Percentiles rank a stretch among this genome's conserved stretches.
Conservation (phyloP, 495 filamentous ascomycete genomes). For the Neurospora africana region DNA sequence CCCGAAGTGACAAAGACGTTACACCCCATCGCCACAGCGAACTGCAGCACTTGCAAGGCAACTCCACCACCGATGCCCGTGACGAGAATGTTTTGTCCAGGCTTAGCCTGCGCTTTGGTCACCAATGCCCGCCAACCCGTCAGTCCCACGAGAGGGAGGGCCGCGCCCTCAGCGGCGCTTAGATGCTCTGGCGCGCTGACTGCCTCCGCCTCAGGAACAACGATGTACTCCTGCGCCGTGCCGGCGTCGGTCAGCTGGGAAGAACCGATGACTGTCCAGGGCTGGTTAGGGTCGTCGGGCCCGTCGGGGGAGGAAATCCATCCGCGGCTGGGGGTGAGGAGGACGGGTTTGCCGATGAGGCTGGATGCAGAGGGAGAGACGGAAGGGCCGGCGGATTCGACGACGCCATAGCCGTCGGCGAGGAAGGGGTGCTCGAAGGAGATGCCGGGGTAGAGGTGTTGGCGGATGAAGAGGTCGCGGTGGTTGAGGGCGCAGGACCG, state of each 20-base stretch:
- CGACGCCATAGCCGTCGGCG: constrained; percentile 66
- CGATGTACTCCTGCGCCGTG: constrained; percentile 59
- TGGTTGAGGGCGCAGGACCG: constrained; percentile 78
- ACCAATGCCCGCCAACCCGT: constrained; percentile 83
- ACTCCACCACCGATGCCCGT: constrained; percentile 79
- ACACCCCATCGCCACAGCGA: constrained; percentile 54
- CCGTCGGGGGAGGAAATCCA: constrained; percentile 63
- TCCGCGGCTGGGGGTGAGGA: constrained; percentile 62
- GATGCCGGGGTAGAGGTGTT: constrained; percentile 77
- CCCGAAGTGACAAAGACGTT: constrained; percentile 63
- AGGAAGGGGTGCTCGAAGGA: constrained; percentile 67
- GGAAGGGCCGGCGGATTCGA: constrained; percentile 50
- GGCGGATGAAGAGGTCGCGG: constrained; percentile 84
- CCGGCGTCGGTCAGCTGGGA: constrained; percentile 52
- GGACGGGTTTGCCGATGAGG: constrained; percentile 52
- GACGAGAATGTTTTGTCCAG: constrained; percentile 55
- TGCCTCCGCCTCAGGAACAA: constrained; percentile 59
- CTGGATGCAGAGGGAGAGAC: constrained; percentile 20
- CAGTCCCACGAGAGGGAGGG: constrained; percentile 68
- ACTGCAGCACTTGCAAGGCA: constrained; percentile 57
- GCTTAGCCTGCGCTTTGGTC: constrained; percentile 49
- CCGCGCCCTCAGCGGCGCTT: constrained; percentile 60
- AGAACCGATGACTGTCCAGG: constrained; percentile 63
- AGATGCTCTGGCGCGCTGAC: constrained; percentile 67
- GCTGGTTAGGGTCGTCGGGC: constrained; percentile 49